A percentile compares a stretch with the other conserved stretches of the same genome.
Evolutionary conservation across 495 filamentous ascomycete genomes (phyloP).

Genomic region (Penicillium robsamsonii): DNA sequence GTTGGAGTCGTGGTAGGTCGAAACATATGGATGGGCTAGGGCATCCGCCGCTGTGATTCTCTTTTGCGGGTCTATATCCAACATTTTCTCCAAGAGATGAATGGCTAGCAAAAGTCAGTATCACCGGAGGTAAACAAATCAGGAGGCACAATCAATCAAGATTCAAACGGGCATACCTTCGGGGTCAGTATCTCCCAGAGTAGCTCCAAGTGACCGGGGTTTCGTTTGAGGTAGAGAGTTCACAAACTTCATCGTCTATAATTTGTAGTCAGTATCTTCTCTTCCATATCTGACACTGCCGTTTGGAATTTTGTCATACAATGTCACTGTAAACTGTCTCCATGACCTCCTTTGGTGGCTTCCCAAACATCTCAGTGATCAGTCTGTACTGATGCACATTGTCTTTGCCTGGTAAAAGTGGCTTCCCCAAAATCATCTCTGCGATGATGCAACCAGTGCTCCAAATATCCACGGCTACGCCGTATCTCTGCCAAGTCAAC

Average conservation of each 20-base stretch:
- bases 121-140: not conserved
- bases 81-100: conserved; percentile 86
- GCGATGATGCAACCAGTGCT: conserved; percentile 93
- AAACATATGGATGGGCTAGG: conserved; percentile 78
- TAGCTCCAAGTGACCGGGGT: not conserved
- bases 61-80: conserved; percentile 86
- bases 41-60: conserved; percentile 74
- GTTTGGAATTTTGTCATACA: not conserved
- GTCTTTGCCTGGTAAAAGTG: conserved; percentile 89
- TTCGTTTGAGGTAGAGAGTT: conserved; percentile 4
- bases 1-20: conserved; percentile 85
- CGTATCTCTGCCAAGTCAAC: conserved; percentile 97
- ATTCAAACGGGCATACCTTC: conserved; percentile 8
- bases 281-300: not conserved
- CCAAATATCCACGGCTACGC: conserved; percentile 94
- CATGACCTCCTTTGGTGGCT: conserved; percentile 63
- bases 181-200: conserved; percentile 7
- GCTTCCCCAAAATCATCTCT: conserved; percentile 91
- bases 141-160: not conserved
- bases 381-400: conserved; percentile 94
- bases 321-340: conserved; percentile 12
- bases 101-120: conserved; percentile 54
- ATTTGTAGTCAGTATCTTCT: not conserved
- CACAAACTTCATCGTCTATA: conserved; percentile 4
- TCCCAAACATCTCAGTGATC: conserved; percentile 87